Base-by-base conservation (phyloP, 2,329 filamentous ascomycete genomes). In the Phoma herbarum region DNA sequence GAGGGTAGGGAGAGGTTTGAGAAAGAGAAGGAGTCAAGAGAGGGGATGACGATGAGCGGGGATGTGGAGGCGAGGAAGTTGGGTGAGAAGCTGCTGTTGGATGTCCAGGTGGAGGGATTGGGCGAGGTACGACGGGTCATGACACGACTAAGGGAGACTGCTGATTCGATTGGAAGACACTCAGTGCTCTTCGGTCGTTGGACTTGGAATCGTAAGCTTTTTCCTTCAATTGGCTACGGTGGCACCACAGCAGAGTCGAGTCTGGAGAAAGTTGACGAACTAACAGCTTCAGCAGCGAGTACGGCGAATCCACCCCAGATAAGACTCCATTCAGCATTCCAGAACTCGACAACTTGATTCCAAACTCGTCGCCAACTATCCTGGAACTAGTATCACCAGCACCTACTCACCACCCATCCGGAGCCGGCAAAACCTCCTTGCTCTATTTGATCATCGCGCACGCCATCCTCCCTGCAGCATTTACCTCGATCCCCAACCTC, bases 371-470 rank as follows among this genome's bases (percentile, higher is more conserved):
- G 1, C 37, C 57, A n/a, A 63, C 66, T n/a, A 55, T 73, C 5
- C 64, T 88, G 49, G 85, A 88, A 68, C 77, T 89, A 44, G 79
- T 82, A 20, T 85, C 84, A 49, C 74, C 78, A 33, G 76, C 77
- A 46, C 26, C 61, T 29, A 56, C 12, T 76, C 59, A 71, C 50
- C 68, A 74, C 42, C 61, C 68, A 10, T 71, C 85, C 3, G 81
- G 80, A 25, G 77, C 80, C 11, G 87, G 86, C 10, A 88, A 87
- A 73, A 85, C 86, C 1, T 82, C 85, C 33, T 69, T 89, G 0
- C 75, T 89, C 33, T 86, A 88, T 73, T 80, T 84, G 59, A 73
- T 88, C 39, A 79, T 80, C 26, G 80, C 82, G 2, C 67, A 80
- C 10, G 80, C 83, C 31, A 76, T 86, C 9, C 77, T 89, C 0